Evolutionary conservation across 805 yeast genomes (phyloP), one percentile per base, ranked within the genome.

Genomic region (Candida xiaguanensis): DNA sequence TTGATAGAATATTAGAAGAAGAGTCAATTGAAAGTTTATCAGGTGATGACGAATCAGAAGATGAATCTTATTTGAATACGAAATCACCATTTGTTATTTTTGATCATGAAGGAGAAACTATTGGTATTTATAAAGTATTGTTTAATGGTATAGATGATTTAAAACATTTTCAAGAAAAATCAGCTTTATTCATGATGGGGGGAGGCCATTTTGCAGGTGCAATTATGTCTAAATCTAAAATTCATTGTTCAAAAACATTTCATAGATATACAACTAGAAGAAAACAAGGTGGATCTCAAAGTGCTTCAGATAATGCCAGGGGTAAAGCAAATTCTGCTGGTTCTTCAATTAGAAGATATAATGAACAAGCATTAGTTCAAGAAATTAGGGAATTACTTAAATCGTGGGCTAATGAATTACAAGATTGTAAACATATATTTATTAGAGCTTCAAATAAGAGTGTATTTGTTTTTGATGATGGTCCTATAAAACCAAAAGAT

Each of bases 151-250:
- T 61, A 2, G 62, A 60, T n/a, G 54, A 72, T 0, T 48, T 86
- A n/a, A 50, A 53, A 20, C 44, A 31, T 29, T 46, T 31, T 37
- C 44, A 51, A 0, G 63, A 65, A 3, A 71, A 72, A 32, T 85
- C 95, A 4, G 95, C 95, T 0, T 59, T 93, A 9, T 76, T 93
- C 49, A 87, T 93, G 96, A 77, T 93, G 38, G 97, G 97, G 12
- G 97, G 98, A 31, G 99, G 99, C 30, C 97, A 93, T 63, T 93
- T 93, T 67, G 96, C 98, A 0, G 99, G 93, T 14, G 96, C 96
- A 0, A 84, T 93, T 31, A 72, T 93, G 7, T 78, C 88, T 1
- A 97, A 90, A 53, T 69, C 69, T 35, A 75, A 71, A 36, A 59
- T 90, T 7, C 38, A 89, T 2, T 82, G 69, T 13, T 87, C 88